Conservation (phyloP, 768 basidiomycete species). For the Tulasnella sp. region DNA sequence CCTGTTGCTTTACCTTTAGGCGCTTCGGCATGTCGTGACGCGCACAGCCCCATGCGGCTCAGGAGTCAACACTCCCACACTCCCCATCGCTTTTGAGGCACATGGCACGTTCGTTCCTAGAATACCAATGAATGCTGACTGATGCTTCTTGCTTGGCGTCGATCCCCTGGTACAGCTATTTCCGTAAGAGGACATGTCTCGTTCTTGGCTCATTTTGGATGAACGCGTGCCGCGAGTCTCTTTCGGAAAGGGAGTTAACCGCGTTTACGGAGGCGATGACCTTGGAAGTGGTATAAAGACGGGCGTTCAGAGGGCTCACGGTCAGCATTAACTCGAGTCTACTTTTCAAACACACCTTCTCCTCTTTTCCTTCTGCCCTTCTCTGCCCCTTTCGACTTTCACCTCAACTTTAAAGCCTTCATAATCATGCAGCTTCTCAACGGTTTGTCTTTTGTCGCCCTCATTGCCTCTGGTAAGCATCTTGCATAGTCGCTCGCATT, state of each 20-base stretch:
- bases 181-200: not conserved
- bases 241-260: not conserved
- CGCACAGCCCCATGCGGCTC: no score
- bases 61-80: no score
- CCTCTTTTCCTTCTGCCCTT: not conserved
- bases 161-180: not conserved
- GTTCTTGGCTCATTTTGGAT: not conserved
- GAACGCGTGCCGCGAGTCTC: not conserved
- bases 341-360: not conserved
- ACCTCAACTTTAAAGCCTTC: not conserved
- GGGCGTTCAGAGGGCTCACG: not conserved
- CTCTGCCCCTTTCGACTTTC: not conserved
- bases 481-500: not conserved
- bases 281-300: not conserved
- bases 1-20: no score
- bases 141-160: not conserved
- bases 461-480: not conserved
- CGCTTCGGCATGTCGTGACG: no score
- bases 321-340: not conserved
- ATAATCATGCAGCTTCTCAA: not conserved
- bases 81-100: no score
- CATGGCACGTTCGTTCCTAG: no score
- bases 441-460: not conserved
- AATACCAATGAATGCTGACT: not conserved
- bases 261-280: not conserved